Conservation (phyloP, 306 rosid species). For the Quercus engelmannii region DNA sequence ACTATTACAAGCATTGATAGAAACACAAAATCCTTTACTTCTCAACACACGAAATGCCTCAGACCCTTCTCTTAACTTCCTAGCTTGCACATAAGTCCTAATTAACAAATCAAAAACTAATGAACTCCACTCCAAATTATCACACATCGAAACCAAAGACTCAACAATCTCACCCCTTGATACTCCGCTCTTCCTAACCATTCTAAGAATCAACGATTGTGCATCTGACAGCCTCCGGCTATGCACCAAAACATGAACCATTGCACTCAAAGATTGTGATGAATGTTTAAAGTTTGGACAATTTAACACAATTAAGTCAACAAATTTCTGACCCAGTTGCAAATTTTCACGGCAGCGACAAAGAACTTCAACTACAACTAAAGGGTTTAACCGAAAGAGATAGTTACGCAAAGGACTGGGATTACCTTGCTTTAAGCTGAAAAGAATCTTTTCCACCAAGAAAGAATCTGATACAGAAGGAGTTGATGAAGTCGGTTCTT, state of each 20-base stretch:
- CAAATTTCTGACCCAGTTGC: slow-evolving; percentile 32
- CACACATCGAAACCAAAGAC: slow-evolving; percentile 36
- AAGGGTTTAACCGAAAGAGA: slow-evolving; percentile 42
- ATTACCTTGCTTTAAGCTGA: slow-evolving; percentile 51
- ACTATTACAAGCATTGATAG: slow-evolving; percentile 73
- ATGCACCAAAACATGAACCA: slow-evolving; percentile 57
- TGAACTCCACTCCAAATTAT: slow-evolving; percentile 7
- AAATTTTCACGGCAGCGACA: slow-evolving; percentile 39
- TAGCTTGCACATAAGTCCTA: slow-evolving; percentile 83
- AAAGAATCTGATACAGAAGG: slow-evolving; percentile 38
- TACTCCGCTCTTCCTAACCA: slow-evolving; percentile 68
- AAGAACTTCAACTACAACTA: slow-evolving; percentile 47
- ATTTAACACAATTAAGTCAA: slow-evolving; percentile 24
- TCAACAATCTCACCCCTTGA: slow-evolving; percentile 58
- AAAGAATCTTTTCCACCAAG: slow-evolving; percentile 51
- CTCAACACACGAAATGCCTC: slow-evolving; percentile 59
- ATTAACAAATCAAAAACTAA: slow-evolving; percentile 64
- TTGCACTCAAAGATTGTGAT: slow-evolving; percentile 45
- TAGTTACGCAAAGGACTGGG: slow-evolving; percentile 25
- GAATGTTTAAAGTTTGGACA: slow-evolving; percentile 55
- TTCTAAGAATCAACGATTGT: slow-evolving; percentile 62
- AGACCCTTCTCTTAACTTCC: slow-evolving; percentile 75
- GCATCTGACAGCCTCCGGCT: slow-evolving; percentile 63
- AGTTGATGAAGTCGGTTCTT: slow-evolving; percentile 23
- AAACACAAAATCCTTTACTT: slow-evolving; percentile 43